phyloP scores from a whole-genome alignment of 345 rosid genomes.

The Linum usitatissimum region DNA sequence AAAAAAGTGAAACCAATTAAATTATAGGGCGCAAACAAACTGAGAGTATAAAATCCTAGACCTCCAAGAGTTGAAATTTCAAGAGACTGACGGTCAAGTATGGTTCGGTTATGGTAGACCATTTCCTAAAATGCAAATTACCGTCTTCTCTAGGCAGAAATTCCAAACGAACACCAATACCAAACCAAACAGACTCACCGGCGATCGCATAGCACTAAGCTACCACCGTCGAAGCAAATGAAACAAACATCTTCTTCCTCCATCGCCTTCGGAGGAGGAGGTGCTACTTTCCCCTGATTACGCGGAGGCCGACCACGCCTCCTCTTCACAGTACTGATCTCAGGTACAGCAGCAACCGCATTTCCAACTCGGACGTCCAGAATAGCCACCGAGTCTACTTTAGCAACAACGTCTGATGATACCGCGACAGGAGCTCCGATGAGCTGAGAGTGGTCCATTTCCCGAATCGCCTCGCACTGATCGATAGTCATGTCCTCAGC shows the following conservation, averaged over 20 bases:
- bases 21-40: background rate
- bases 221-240: slow-evolving; percentile 96
- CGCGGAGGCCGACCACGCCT: slow-evolving; percentile 77
- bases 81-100: too few species aligned
- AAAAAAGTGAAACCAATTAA: too few species aligned
- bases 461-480: slow-evolving; percentile 40
- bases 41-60: background rate
- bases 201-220: slow-evolving; percentile 96
- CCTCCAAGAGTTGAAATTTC: background rate
- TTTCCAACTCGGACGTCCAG: slow-evolving; percentile 21
- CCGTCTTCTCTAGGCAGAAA: background rate
- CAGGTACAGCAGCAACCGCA: slow-evolving; percentile 12
- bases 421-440: slow-evolving; percentile 23
- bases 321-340: slow-evolving; percentile 33
- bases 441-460: slow-evolving; percentile 30
- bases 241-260: slow-evolving; percentile 98
- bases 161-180: background rate
- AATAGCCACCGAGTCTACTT: background rate
- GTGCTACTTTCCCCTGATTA: slow-evolving; percentile 15
- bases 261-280: slow-evolving; percentile 13
- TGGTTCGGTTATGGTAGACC: too few species aligned
- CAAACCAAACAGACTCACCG: slow-evolving; percentile 34
- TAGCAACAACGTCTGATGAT: background rate
- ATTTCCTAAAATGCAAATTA: too few species aligned
- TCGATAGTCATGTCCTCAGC: slow-evolving; percentile 39